Evolutionary conservation across 31 red algal genomes (phyloP).

Genomic region (Bonnemaisonia californica): DNA sequence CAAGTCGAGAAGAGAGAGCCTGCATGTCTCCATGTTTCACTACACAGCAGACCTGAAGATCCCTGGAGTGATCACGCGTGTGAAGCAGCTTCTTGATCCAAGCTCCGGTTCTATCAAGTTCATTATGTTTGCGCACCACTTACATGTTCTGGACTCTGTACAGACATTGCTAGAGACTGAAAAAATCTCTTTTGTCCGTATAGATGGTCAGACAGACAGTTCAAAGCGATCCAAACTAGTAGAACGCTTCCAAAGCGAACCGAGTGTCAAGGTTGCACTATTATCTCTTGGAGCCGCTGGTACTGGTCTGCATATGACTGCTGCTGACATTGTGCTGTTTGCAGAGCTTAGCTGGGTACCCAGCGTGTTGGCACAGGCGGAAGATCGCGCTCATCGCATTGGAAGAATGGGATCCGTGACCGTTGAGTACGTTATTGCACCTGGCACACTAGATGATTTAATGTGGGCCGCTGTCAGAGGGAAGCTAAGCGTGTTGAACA

Average conservation of each 20-base stretch:
- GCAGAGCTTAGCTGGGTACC: conserved; percentile 71
- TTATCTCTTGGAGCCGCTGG: conserved; percentile 52
- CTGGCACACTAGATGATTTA: conserved; percentile 46
- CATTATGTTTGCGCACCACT: conserved; percentile 52
- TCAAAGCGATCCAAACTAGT: conserved; percentile 26
- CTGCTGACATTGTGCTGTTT: conserved; percentile 67
- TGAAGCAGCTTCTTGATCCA: not conserved
- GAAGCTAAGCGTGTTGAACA: conserved; percentile 38
- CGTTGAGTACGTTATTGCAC: conserved; percentile 42
- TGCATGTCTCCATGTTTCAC: not conserved
- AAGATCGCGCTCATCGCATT: conserved; percentile 79
- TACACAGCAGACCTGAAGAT: not conserved
- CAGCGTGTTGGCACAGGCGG: conserved; percentile 55
- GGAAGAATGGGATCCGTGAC: conserved; percentile 38
- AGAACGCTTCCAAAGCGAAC: conserved; percentile 37
- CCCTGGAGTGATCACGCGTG: not conserved
- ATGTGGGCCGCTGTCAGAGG: conserved; percentile 33
- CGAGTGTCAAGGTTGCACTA: conserved; percentile 48
- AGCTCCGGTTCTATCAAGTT: not conserved
- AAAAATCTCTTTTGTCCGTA: conserved; percentile 21
- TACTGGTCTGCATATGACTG: conserved; percentile 54
- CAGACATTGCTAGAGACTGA: not conserved
- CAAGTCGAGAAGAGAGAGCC: not conserved
- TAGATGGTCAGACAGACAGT: conserved; percentile 34
- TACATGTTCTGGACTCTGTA: conserved; percentile 37